These are phyloP conservation scores for Fusarium annulatum DNA, from an alignment of 2,329 filamentous ascomycete genomes.

Conservation along the genomic window DNA sequence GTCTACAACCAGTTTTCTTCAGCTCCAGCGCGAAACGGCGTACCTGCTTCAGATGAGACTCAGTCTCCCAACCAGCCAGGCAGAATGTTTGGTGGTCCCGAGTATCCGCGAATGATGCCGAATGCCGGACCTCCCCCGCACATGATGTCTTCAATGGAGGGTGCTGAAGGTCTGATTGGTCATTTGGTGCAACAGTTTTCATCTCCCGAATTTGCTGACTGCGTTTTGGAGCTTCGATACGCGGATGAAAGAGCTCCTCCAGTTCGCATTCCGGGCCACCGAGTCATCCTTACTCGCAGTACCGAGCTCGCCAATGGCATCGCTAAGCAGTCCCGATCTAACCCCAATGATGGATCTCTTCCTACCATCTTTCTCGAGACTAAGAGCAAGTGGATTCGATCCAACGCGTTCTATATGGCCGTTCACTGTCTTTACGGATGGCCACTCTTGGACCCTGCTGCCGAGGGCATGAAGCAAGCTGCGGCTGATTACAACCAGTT, in stretches of 20 bases:
- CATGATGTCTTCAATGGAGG: slow-evolving; percentile 45
- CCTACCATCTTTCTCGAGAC: slow-evolving; percentile 57
- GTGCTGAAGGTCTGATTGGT: slow-evolving; percentile 52
- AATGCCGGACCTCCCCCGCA: slow-evolving; percentile 45
- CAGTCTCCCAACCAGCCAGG: slow-evolving; percentile 45
- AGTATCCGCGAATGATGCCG: slow-evolving; percentile 50
- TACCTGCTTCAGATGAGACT: slow-evolving; percentile 43
- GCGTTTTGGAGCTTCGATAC: slow-evolving; percentile 59
- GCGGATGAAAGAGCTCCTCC: slow-evolving; percentile 52
- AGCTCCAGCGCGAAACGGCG: slow-evolving; percentile 54
- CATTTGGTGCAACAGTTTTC: slow-evolving; percentile 55
- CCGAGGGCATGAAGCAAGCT: slow-evolving; percentile 44
- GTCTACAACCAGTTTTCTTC: slow-evolving; percentile 55
- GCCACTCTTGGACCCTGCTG: slow-evolving; percentile 56
- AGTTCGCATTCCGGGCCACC: slow-evolving; percentile 64
- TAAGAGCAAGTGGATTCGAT: slow-evolving; percentile 63
- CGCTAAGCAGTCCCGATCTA: slow-evolving; percentile 48
- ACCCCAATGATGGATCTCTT: slow-evolving; percentile 38
- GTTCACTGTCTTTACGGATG: slow-evolving; percentile 69
- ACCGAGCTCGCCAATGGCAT: slow-evolving; percentile 44
- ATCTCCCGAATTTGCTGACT: slow-evolving; percentile 54
- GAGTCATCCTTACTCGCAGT: slow-evolving; percentile 66
- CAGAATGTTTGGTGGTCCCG: slow-evolving; percentile 47
- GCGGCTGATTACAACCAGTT: slow-evolving; percentile 53
- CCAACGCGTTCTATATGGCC: slow-evolving; percentile 67